Conservation (phyloP, 768 basidiomycete species). For the Botryobasidium botryosum region DNA sequence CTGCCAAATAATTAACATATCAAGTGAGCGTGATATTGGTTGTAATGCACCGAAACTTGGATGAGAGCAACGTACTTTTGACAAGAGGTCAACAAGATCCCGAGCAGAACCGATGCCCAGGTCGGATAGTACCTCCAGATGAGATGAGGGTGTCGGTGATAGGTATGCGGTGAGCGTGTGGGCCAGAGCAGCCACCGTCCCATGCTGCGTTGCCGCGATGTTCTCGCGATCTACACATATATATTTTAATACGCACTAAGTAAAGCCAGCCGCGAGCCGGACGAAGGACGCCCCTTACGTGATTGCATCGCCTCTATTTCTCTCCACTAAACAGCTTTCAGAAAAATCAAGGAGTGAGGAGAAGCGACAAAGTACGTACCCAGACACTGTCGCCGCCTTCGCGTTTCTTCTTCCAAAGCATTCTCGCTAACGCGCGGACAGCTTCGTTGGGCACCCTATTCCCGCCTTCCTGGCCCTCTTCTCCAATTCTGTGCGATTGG, state of each 20-base stretch:
- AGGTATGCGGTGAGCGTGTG: conserved; percentile 62
- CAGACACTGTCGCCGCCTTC: conserved; percentile 35
- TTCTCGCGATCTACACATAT: conserved; percentile 34
- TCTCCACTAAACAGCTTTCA: conserved; percentile 24
- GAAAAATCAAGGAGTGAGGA: not conserved
- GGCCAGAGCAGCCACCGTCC: conserved; percentile 51
- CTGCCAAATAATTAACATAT: no score
- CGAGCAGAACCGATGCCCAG: conserved; percentile 39
- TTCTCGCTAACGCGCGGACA: conserved; percentile 57
- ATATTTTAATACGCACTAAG: not conserved
- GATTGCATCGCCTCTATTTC: conserved; percentile 60
- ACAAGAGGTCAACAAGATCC: conserved; percentile 54
- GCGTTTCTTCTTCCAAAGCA: conserved; percentile 48
- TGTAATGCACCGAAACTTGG: not conserved
- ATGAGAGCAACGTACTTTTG: conserved; percentile 33
- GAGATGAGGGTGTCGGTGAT: conserved; percentile 23
- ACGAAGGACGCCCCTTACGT: no score
- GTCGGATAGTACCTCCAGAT: conserved; percentile 35
- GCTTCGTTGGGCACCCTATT: conserved; percentile 53
- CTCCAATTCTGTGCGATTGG: not conserved
- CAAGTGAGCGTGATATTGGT: not conserved
- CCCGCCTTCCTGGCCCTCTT: conserved; percentile 13
- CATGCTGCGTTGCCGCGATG: conserved; percentile 30
- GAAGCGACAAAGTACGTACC: conserved; percentile 28
- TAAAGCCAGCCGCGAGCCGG: conserved; percentile 20